Evolutionary conservation across 2,329 filamentous ascomycete species (phyloP).

Genomic region (Ophiostoma fasciatum): DNA sequence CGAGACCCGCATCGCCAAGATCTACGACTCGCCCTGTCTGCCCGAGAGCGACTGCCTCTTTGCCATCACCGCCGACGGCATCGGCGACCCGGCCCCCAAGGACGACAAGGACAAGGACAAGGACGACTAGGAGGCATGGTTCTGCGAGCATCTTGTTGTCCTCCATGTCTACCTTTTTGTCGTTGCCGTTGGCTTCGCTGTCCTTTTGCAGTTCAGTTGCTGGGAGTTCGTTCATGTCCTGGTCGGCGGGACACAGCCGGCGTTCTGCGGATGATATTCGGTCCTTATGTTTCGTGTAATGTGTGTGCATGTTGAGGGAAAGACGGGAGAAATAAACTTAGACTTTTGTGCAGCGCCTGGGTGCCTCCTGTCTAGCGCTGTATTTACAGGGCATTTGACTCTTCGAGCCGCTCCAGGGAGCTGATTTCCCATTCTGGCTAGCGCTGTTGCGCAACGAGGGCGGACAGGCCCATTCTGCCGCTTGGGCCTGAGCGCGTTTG

Average conservation of each 20-base stretch:
- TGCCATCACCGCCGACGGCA: slow-evolving; percentile 93
- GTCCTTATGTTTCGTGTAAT: not conserved
- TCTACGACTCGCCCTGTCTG: slow-evolving; percentile 94
- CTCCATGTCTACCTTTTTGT: not conserved
- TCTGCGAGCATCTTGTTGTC: not conserved
- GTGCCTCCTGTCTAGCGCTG: not conserved
- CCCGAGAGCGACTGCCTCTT: slow-evolving; percentile 95
- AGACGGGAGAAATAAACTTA: too few species aligned
- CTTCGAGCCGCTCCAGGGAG: not conserved
- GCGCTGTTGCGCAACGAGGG: not conserved
- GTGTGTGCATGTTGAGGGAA: too few species aligned
- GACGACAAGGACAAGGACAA: slow-evolving; percentile 57
- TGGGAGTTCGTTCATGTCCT: not conserved
- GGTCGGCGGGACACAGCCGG: not conserved
- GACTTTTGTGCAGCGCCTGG: too few species aligned
- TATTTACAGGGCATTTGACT: not conserved
- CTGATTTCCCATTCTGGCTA: slow-evolving; percentile 7
- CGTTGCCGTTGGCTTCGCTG: not conserved
- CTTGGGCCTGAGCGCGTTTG: slow-evolving; percentile 8
- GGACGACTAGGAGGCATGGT: slow-evolving; percentile 1
- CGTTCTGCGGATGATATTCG: not conserved
- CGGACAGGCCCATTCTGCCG: not conserved
- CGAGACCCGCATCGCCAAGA: slow-evolving; percentile 96
- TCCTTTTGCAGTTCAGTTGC: not conserved
- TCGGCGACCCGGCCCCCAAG: slow-evolving; percentile 89